Evolutionary conservation across 805 yeast genomes (phyloP), one percentile per base, ranked within the genome.

Genomic region (Torulaspora indica): DNA sequence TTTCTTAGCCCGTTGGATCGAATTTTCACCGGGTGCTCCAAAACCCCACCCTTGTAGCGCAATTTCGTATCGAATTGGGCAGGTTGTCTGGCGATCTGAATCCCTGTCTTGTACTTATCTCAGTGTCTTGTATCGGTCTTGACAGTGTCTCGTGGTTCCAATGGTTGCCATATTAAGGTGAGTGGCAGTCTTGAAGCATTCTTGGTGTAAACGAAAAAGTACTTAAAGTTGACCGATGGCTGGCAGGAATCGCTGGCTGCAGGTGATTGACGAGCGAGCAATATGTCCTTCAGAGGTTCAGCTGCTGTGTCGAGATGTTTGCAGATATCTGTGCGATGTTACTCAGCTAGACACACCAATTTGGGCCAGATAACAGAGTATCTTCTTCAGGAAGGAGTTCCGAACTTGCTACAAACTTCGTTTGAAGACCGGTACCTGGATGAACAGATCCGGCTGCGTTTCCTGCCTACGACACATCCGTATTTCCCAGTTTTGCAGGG

Each of bases 401-500:
- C 89, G 0, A 59, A 69, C 38, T 55, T 82, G 22, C 60, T 82
- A 5, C 66, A 67, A 14, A 58, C 60, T 18, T 61, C 77, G 5
- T 60, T 82, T 1, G 76, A 80, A 5, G 58, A 69, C 15, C 61
- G 62, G 3, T 54, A 68, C 8, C 46, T 83, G 8, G 72, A 79
- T 27, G 61, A 68, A 1, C 67, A 75, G 18, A 67, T 84, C 1
- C 59, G 70, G 5, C 66, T 84, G 18, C 61, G 85, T 12, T 64
- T 84, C 1, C 70, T 80, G 29, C 89, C 89, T 0, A 65, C 73
- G 1, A 73, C 76, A 35, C 72, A 71, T 38, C 72, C 79, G 0
- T 73, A 72, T 46, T 52, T 81, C 10, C 89, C 89, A 2, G 63
- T 66, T 9, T 61, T 83, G 22, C 72, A 73, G 40, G 87, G 89